Conservation (phyloP, 352 stramenopile genomes). For the Pythium aphanidermatum region DNA sequence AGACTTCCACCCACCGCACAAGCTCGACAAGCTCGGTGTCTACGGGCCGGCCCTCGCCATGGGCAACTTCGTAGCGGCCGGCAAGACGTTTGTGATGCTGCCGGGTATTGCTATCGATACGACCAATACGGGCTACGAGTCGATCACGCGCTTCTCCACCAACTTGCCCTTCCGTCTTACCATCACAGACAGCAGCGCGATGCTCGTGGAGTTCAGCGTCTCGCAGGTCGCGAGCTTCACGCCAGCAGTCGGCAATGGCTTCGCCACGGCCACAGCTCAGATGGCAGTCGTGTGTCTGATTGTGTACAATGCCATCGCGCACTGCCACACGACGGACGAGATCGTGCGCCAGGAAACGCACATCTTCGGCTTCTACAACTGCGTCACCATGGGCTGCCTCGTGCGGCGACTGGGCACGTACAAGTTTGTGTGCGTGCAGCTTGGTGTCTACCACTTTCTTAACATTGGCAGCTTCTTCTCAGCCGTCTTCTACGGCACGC, state of each 20-base stretch:
- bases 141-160: no score
- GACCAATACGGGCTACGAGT: no score
- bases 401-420: constrained; percentile 16
- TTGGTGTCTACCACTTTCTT: constrained; percentile 15
- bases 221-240: constrained; percentile 14
- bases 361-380: constrained; percentile 15
- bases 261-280: constrained; percentile 9
- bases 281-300: constrained; percentile 14
- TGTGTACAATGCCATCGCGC: constrained; percentile 16
- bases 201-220: no score
- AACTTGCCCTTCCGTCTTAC: no score
- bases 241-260: constrained; percentile 13
- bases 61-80: no score
- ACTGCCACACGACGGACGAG: constrained; percentile 9
- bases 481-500: constrained; percentile 15
- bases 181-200: no score
- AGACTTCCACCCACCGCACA: no score
- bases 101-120: no score
- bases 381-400: constrained; percentile 17
- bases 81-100: no score
- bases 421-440: constrained; percentile 20
- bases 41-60: no score
- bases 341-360: constrained; percentile 2
- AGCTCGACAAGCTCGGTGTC: no score
- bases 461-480: constrained; percentile 16